Base-by-base conservation (phyloP, 2,329 filamentous ascomycete species). In the Fusarium keratoplasticum region DNA sequence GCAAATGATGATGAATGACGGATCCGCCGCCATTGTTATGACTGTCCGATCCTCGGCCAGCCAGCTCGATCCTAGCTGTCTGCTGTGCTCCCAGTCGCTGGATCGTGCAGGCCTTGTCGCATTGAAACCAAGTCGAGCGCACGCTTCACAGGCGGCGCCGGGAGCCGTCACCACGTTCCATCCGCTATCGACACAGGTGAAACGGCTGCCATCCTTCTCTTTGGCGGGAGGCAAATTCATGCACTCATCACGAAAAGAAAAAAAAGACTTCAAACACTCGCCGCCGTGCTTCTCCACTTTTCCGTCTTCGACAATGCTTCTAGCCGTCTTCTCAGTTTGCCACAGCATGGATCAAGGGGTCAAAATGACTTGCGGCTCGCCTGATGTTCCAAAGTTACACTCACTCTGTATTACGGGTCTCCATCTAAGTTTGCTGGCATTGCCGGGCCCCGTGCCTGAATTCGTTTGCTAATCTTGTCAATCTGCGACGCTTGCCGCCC, bases 301-400 rank as follows among this genome's bases (percentile, higher is more conserved):
- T 55, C 57, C 57, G 50, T 59, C 72, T 67, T 74, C 72, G 66
- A 74, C 63, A 73, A 74, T 64, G 69, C 69, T 74, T 74, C 72
- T 74, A 74, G 69, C 66, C 66, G 66, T 27, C 61, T 75, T 74
- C 72, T 58, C 65, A 70, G 69, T 70, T 74, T 64, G 72, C 72
- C 69, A 74, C 69, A 31, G 14, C 70, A 74, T 75, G 72, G 72
- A 65, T 61, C 38, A 44, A 40, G 59, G 57, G 55, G 52, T 20
- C 33, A 60, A 57, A 57, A 50, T 70, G 57, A 55, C 57, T 44
- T 59, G 54, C 50, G 36, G 59, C 69, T 74, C 69, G 72, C 69
- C 50, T 73, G 62, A 75, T 69, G 27, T 72, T 47, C 42, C 61
- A 68, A 61, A 61, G 58, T 72, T 66, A 55, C 44, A 29, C 44